phyloP scores from a whole-genome alignment of 306 rosid species.

The Sesbania bispinosa region DNA sequence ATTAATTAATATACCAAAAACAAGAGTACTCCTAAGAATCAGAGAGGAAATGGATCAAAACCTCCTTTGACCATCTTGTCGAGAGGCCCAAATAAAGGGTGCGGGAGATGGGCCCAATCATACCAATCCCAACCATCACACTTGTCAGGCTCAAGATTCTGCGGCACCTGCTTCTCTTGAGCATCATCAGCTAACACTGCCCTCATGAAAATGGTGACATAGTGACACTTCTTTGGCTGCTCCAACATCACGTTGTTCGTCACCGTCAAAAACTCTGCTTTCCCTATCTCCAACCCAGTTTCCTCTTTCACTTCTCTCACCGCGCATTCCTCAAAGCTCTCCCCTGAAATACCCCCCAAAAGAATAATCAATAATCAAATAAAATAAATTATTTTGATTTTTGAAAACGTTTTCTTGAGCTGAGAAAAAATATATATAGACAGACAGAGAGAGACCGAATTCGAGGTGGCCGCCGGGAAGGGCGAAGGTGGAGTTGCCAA shows the following conservation, averaged over 20 bases:
- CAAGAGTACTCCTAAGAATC: not conserved
- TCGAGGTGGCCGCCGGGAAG: conserved; percentile 62
- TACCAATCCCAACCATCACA: conserved; percentile 89
- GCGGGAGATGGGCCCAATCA: conserved; percentile 54
- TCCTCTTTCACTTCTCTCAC: conserved; percentile 80
- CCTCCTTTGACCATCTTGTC: conserved; percentile 44
- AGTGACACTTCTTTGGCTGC: conserved; percentile 51
- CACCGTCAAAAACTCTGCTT: conserved; percentile 47
- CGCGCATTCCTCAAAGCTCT: conserved; percentile 75
- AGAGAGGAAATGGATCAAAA: conserved; percentile 53
- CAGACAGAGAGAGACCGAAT: conserved; percentile 33
- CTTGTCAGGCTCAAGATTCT: conserved; percentile 60
- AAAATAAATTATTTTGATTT: not conserved
- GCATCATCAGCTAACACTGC: conserved; percentile 27
- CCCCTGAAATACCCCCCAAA: no score
- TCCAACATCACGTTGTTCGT: conserved; percentile 47
- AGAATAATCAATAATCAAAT: no score
- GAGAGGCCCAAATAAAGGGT: conserved; percentile 66
- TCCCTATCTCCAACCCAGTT: conserved; percentile 48
- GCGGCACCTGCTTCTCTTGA: conserved; percentile 31
- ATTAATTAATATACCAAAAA: not conserved
- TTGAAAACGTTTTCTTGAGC: not conserved
- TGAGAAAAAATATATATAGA: not conserved
- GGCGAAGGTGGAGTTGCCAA: conserved; percentile 45
- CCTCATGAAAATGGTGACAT: conserved; percentile 56